Evolutionary conservation across 2,329 filamentous ascomycete species (phyloP), one percentile per base, ranked within the genome.

Genomic region (Sphaerulina vaccinii): DNA sequence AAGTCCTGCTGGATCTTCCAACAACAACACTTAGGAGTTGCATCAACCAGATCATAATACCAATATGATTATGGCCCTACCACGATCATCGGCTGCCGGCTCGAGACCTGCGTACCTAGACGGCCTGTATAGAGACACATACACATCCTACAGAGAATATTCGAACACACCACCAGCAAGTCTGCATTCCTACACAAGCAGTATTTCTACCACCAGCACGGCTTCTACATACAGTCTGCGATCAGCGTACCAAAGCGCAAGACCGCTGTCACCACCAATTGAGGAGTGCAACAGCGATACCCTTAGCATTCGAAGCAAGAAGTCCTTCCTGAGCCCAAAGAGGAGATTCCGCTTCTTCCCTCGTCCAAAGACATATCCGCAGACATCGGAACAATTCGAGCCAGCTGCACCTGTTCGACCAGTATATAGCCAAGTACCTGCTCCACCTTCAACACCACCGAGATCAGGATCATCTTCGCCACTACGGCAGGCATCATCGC

Each of bases 51-150:
- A 41, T 40, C 37, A 32, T 35, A 49, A 32, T 33, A 35, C 24
- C 32, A 60, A 50, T 36, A 65, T 65, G 61, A 52, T 59, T 11
- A 64, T 63, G 59, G 45, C 50, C 21, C 51, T 60, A 35, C 55
- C 57, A 35, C 61, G 58, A 49, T 57, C 58, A 6, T 59, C 62
- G 40, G 57, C 54, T 4, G 43, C 54, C 33, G 56, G 58, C 27
- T 54, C 51, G 36, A 51, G 64, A 37, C 65, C 64, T 10, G 64
- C 64, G 41, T 67, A 66, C 44, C 54, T 67, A 44, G 63, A 68
- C 52, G 62, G 59, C 39, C 56, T 68, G 11, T 68, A 63, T 56
- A 56, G 59, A 60, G 55, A 62, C 24, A 32, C 27, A 10, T 2
- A 32, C 27, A 32, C 27, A 32, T 32, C 27, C 24, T 27, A 10